These are phyloP conservation scores for Colletotrichum tamarilloi DNA, from an alignment of 2,329 filamentous ascomycete species.

Conservation along the genomic window DNA sequence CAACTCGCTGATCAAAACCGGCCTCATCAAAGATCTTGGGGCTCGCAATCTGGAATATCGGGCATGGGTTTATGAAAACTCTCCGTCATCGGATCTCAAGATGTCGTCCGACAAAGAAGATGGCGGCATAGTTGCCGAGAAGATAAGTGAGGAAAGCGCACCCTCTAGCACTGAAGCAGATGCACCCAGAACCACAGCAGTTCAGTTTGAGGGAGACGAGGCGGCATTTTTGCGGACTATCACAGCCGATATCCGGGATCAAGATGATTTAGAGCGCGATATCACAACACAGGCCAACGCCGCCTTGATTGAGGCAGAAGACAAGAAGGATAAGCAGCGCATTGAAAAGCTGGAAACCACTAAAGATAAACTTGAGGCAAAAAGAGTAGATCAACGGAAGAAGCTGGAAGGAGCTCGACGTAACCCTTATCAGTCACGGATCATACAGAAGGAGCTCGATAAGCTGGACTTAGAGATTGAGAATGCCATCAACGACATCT, in stretches of 20 bases:
- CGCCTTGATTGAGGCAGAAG: conserved; percentile 70
- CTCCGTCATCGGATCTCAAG: neutral
- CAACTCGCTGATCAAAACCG: neutral
- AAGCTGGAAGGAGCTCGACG: conserved; percentile 55
- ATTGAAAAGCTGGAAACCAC: conserved; percentile 68
- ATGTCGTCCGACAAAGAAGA: conserved; percentile 3
- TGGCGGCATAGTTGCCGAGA: neutral
- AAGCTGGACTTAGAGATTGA: conserved; percentile 74
- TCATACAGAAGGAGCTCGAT: conserved; percentile 73
- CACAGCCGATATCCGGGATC: conserved; percentile 74
- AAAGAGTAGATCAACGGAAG: conserved; percentile 68
- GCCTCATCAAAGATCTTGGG: neutral
- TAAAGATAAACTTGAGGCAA: conserved; percentile 70
- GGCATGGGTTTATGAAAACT: neutral
- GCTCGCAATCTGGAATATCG: neutral
- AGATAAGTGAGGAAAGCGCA: neutral
- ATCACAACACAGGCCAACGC: conserved; percentile 74
- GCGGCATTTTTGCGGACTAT: conserved; percentile 27
- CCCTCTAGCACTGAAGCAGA: neutral
- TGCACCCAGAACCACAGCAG: neutral
- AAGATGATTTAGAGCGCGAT: conserved; percentile 90
- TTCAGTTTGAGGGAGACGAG: conserved; percentile 5
- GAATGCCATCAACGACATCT: conserved; percentile 76
- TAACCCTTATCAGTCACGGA: conserved; percentile 64
- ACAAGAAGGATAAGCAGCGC: conserved; percentile 71